Percentiles rank a stretch among this genome's conserved stretches.
These are phyloP conservation scores for Trichoderma virens DNA, from an alignment of 495 filamentous ascomycete species.

Conservation along the genomic window DNA sequence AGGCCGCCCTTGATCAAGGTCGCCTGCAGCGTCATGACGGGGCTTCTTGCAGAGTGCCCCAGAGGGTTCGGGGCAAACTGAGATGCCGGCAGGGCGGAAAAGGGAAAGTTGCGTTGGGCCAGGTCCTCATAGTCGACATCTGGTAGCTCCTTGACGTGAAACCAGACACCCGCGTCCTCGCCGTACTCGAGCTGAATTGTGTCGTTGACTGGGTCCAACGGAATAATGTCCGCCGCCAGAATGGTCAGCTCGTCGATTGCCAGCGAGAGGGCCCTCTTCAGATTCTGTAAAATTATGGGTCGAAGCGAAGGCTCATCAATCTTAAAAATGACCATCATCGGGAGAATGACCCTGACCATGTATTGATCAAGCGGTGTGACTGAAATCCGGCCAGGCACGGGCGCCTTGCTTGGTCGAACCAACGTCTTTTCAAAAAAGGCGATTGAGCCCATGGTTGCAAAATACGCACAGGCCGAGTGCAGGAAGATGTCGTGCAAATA, in stretches of 20 bases:
- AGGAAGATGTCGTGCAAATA: not conserved
- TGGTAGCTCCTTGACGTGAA: conserved; percentile 9
- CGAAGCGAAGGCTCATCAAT: not conserved
- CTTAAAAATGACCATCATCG: conserved; percentile 10
- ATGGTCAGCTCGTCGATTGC: conserved; percentile 10
- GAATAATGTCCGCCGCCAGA: conserved; percentile 9
- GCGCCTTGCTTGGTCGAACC: conserved; percentile 7
- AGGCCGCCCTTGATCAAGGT: conserved; percentile 10
- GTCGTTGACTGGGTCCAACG: not conserved
- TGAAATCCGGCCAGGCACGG: conserved; percentile 4
- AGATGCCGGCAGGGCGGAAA: not conserved
- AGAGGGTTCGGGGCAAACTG: conserved; percentile 5
- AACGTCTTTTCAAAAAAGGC: not conserved
- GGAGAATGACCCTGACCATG: conserved; percentile 13
- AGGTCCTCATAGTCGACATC: conserved; percentile 1
- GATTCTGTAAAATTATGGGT: not conserved
- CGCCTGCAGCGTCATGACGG: conserved; percentile 11
- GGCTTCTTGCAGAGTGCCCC: conserved; percentile 6
- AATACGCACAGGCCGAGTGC: not conserved
- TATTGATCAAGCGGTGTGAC: conserved; percentile 12
- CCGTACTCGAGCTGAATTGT: conserved; percentile 8
- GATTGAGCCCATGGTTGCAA: not conserved
- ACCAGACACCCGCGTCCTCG: conserved; percentile 11
- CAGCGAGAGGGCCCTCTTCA: conserved; percentile 7
- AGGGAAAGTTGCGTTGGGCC: conserved; percentile 10